Base-by-base conservation (phyloP, 805 yeast genomes). In the Cyberlindnera nakhonratchasimensis region DNA sequence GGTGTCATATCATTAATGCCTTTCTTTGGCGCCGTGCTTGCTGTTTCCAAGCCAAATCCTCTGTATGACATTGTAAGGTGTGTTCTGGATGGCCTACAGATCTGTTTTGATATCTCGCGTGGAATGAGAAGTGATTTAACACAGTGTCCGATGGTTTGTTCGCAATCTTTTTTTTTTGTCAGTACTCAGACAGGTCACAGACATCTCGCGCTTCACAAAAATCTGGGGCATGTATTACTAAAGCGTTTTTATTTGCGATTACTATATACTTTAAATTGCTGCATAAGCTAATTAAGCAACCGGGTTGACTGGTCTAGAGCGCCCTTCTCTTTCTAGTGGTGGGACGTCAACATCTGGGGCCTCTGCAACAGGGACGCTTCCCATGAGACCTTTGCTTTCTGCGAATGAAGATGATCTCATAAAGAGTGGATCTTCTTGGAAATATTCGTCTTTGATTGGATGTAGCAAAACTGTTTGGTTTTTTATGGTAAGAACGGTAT, bases 391-490 rank as follows among this genome's bases (percentile, higher is more conserved):
- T 63, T 87, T 88, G 52, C 86, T 77, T 64, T 86, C 88, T 14
- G 96, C 97, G 55, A 87, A 80, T 10, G 79, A 81, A 19, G 90
- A 77, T 19, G 86, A 80, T 62, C 99, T 79, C 45, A 75, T 69
- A 49, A 72, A 71, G 9, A 79, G 63, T 41, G 88, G 86, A 43
- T 83, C 84, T 28, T 72, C 74, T 55, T 85, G 87, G 64, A 80
- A 90, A 66, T 80, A 90, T 62, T 93, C 96, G 61, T 93, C 98
- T 35, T 74, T 68, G 31, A 93, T 86, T 2, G 99, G 99, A 60
- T 90, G 96, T 66, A 93, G 67, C 36, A 93, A 68, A 4, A 93
- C 93, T 1, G 95, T 87, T 61, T 90, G 96, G 42, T 79, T 81
- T 50, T 79, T 81, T 45, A 93, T 80, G 0, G 96, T 86, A 13